These are phyloP conservation scores for Kurtzmaniella quercitrusa DNA, from an alignment of 1,139 yeast genomes.

Conservation along the genomic window DNA sequence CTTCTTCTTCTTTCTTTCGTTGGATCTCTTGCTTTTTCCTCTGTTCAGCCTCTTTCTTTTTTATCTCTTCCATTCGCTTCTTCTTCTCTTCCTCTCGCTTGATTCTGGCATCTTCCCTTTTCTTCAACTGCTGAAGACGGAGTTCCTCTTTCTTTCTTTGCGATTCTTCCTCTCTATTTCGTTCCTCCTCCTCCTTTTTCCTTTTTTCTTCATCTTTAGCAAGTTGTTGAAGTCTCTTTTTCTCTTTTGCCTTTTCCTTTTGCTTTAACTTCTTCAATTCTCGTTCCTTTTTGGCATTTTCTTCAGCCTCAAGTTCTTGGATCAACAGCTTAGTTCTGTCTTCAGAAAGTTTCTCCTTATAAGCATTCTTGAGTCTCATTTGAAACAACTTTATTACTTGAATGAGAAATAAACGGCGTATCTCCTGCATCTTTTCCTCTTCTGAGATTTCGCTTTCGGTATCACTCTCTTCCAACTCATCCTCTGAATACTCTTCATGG, in stretches of 20 bases:
- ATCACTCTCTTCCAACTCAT: conserved; percentile 22
- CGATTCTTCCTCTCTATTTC: conserved; percentile 32
- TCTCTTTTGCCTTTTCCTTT: conserved; percentile 75
- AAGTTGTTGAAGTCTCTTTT: conserved; percentile 62
- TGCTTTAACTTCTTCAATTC: conserved; percentile 70
- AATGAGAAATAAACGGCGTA: conserved; percentile 70
- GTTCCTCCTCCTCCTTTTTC: conserved; percentile 53
- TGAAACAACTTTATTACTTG: conserved; percentile 74
- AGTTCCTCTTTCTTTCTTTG: conserved; percentile 32
- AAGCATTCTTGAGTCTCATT: conserved; percentile 65
- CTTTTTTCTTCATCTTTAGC: conserved; percentile 75
- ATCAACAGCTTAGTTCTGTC: conserved; percentile 69
- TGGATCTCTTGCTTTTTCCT: conserved; percentile 43
- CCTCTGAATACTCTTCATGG: conserved; percentile 17
- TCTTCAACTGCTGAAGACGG: conserved; percentile 41
- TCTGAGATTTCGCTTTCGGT: conserved; percentile 49
- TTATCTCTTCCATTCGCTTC: conserved; percentile 36
- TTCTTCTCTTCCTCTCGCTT: conserved; percentile 55
- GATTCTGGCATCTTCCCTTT: conserved; percentile 46
- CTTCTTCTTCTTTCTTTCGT: conserved; percentile 47
- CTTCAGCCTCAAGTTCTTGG: conserved; percentile 79
- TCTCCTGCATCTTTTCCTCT: conserved; percentile 68
- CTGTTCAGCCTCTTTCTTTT: conserved; percentile 46
- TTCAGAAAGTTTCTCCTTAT: conserved; percentile 68
- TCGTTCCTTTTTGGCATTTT: conserved; percentile 60